Percentiles rank a stretch among this genome's conserved stretches.
Conservation (phyloP, 1,139 yeast genomes). For the Wickerhamiella infanticola region DNA sequence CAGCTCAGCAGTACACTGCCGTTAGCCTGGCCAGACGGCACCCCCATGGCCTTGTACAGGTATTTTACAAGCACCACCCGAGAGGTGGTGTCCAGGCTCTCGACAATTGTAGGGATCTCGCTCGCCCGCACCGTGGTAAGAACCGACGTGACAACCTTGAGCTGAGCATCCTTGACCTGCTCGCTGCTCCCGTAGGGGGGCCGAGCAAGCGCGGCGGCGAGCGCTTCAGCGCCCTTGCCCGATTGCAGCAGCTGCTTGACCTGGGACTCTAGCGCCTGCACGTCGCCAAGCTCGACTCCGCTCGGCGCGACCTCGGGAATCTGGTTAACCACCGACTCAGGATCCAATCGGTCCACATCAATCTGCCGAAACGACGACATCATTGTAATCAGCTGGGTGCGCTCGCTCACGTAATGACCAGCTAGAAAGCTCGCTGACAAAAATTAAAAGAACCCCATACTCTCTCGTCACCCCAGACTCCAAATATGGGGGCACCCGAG, state of each 20-base stretch:
- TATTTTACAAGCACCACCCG: constrained; percentile 72
- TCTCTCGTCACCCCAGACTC: neutral
- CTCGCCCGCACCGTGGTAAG: constrained; percentile 59
- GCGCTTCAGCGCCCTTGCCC: constrained; percentile 59
- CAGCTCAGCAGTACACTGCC: constrained; percentile 79
- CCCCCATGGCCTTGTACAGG: constrained; percentile 71
- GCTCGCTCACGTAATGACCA: neutral
- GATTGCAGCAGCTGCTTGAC: constrained; percentile 50
- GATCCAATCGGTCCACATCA: constrained; percentile 81
- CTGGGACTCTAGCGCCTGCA: constrained; percentile 40
- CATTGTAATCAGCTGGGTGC: neutral
- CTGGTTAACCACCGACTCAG: constrained; percentile 44
- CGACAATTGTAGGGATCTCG: constrained; percentile 50
- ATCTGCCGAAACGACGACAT: constrained; percentile 42
- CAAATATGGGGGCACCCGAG: neutral
- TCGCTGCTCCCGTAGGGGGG: constrained; percentile 78
- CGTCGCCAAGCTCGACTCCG: constrained; percentile 46
- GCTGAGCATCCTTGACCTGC: constrained; percentile 33
- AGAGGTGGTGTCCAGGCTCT: constrained; percentile 43
- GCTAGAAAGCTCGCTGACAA: neutral
- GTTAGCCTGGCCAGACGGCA: constrained; percentile 46
- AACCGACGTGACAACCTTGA: constrained; percentile 55
- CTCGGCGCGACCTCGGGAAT: constrained; percentile 19
- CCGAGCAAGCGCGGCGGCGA: constrained; percentile 43
- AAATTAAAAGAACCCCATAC: neutral